Evolutionary conservation across 2,329 filamentous ascomycete genomes (phyloP).

Genomic region (Daldinia sp.): DNA sequence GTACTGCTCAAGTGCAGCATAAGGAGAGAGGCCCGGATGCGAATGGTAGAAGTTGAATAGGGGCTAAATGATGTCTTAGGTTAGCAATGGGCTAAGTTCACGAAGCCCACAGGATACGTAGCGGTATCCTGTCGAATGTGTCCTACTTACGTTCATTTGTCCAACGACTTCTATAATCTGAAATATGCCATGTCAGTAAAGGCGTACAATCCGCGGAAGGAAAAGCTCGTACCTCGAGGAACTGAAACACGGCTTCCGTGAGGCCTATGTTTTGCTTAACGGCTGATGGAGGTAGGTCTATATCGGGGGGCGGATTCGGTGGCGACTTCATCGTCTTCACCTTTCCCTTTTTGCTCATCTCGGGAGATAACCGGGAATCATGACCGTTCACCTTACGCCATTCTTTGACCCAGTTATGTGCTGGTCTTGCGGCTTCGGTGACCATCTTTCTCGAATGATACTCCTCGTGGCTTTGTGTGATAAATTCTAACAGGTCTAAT

Average conservation of each 20-base stretch:
- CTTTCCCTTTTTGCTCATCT: constrained; percentile 74
- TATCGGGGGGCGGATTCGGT: constrained; percentile 64
- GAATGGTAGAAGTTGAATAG: constrained; percentile 66
- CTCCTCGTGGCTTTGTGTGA: constrained; percentile 79
- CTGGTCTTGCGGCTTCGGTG: constrained; percentile 67
- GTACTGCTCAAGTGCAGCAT: constrained; percentile 68
- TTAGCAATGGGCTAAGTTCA: constrained; percentile 8
- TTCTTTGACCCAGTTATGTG: constrained; percentile 71
- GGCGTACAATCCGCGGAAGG: neutral
- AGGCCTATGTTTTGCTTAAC: constrained; percentile 66
- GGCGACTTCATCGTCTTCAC: constrained; percentile 67
- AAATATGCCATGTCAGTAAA: constrained; percentile 40
- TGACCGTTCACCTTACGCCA: constrained; percentile 67
- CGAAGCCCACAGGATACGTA: neutral
- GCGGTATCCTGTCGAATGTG: neutral
- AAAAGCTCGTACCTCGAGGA: constrained; percentile 64
- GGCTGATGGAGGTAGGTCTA: constrained; percentile 66
- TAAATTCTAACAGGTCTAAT: constrained; percentile 86
- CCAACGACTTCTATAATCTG: constrained; percentile 72
- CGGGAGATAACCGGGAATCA: constrained; percentile 67
- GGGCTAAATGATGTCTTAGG: constrained; percentile 46
- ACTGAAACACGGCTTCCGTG: constrained; percentile 68
- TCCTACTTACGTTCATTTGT: constrained; percentile 62
- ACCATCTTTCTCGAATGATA: constrained; percentile 77
- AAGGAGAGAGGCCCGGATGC: constrained; percentile 64